These are phyloP conservation scores for Lecanicillium sp. DNA, from an alignment of 2,329 filamentous ascomycete species.

Conservation along the genomic window DNA sequence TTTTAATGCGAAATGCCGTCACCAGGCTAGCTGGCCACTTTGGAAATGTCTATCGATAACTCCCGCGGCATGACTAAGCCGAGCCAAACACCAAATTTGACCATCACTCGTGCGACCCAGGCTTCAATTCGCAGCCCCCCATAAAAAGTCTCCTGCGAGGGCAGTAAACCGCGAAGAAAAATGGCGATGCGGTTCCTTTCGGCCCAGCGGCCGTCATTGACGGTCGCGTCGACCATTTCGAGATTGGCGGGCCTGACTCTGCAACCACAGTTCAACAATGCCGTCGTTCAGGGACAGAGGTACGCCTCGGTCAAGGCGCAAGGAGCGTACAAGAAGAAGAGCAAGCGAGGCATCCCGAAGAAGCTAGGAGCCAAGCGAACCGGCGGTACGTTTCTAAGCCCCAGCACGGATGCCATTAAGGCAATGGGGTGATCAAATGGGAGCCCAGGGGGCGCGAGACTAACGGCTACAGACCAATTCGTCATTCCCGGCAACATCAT, in stretches of 20 bases:
- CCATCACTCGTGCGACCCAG: constrained; percentile 13
- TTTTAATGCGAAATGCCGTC: background rate
- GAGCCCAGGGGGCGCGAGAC: constrained; percentile 8
- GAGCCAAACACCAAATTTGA: constrained; percentile 14
- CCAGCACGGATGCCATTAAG: background rate
- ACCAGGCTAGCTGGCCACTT: constrained; percentile 18
- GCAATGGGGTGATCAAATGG: background rate
- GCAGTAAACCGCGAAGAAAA: constrained; percentile 5
- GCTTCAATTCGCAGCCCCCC: constrained; percentile 23
- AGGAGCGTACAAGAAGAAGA: constrained; percentile 60
- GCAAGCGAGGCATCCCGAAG: constrained; percentile 60
- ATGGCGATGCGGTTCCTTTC: constrained; percentile 40
- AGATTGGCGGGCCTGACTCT: constrained; percentile 19
- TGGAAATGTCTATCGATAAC: constrained; percentile 18
- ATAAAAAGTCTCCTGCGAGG: constrained; percentile 29
- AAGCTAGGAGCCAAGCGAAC: constrained; percentile 92
- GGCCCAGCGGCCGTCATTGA: constrained; percentile 41
- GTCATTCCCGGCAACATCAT: constrained; percentile 96
- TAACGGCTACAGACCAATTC: constrained; percentile 64
- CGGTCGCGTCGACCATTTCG: constrained; percentile 30
- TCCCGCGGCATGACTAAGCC: constrained; percentile 8
- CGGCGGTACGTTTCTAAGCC: constrained; percentile 56
- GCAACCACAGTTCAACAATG: constrained; percentile 31
- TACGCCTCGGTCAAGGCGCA: constrained; percentile 57
- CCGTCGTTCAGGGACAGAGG: constrained; percentile 43